Percentiles rank a stretch among this genome's conserved stretches.
phyloP scores from a whole-genome alignment of 306 rosid species.

The Inga laurina region DNA sequence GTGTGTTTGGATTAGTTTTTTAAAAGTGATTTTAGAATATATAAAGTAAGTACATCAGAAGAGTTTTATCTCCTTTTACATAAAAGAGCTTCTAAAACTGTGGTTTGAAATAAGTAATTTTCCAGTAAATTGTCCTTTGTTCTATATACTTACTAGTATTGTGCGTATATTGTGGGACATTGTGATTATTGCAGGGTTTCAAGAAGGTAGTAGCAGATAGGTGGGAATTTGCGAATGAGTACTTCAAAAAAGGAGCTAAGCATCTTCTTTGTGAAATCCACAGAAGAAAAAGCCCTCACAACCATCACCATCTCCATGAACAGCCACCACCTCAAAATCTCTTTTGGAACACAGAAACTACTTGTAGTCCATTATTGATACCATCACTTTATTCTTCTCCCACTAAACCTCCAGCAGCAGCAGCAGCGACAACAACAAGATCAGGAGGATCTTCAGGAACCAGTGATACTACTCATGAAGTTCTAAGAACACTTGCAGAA shows the following conservation, averaged over 20 bases:
- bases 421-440: neutral
- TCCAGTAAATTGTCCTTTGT: too few relatives aligned
- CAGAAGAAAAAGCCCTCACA: constrained; percentile 68
- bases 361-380: neutral
- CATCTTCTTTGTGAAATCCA: constrained; percentile 67
- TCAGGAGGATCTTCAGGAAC: neutral
- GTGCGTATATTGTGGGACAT: neutral
- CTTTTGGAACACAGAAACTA: constrained; percentile 35
- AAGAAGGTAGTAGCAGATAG: constrained; percentile 79
- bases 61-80: too few relatives aligned
- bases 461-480: constrained; percentile 17
- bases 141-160: too few relatives aligned
- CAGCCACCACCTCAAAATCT: constrained; percentile 32
- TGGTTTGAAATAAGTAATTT: too few relatives aligned
- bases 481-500: constrained; percentile 59
- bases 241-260: constrained; percentile 73
- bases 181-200: constrained; percentile 54
- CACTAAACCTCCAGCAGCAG: neutral
- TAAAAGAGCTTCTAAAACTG: too few relatives aligned
- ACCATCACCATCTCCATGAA: constrained; percentile 28
- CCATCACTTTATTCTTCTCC: constrained; percentile 30
- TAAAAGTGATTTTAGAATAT: too few relatives aligned
- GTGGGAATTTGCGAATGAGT: constrained; percentile 85
- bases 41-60: too few relatives aligned
- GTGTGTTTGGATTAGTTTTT: too few relatives aligned